Percentiles rank a stretch among this genome's conserved stretches.
Conservation (phyloP, 2,329 filamentous ascomycete species). For the Calonectria pteridis region DNA sequence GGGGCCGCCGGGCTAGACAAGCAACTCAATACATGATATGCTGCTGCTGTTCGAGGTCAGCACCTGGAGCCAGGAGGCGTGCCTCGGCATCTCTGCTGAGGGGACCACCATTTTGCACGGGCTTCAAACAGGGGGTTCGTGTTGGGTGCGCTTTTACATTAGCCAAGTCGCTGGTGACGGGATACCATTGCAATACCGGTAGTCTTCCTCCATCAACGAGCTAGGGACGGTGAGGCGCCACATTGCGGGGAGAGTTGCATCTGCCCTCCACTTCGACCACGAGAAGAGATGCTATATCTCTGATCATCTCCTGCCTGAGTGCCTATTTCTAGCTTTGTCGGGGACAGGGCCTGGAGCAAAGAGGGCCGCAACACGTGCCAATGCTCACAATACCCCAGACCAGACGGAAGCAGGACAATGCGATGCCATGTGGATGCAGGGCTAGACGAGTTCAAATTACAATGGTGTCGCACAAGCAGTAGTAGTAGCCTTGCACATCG, state of each 20-base stretch:
- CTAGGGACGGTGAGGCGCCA: not conserved
- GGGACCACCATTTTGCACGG: not conserved
- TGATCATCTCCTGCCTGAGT: not conserved
- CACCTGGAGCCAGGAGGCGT: not conserved
- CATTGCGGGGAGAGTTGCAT: constrained; percentile 19
- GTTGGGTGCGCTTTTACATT: not conserved
- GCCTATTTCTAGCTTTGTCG: not conserved
- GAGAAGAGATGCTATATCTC: not conserved
- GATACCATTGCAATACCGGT: not conserved
- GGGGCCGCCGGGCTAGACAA: not conserved
- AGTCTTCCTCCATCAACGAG: not conserved
- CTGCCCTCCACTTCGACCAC: constrained; percentile 2
- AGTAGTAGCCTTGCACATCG: not conserved
- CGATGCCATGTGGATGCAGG: not conserved
- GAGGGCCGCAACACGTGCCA: not conserved
- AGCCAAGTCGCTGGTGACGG: not conserved
- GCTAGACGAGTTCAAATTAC: not conserved
- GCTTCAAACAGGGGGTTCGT: not conserved
- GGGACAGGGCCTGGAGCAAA: not conserved
- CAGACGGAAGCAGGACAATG: not conserved
- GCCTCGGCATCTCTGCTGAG: not conserved
- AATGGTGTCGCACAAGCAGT: not conserved
- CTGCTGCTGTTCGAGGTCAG: not conserved
- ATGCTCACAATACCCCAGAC: not conserved
- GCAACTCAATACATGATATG: not conserved